phyloP scores from a whole-genome alignment of 2,329 filamentous ascomycete species.

The Epichloe sp. region DNA sequence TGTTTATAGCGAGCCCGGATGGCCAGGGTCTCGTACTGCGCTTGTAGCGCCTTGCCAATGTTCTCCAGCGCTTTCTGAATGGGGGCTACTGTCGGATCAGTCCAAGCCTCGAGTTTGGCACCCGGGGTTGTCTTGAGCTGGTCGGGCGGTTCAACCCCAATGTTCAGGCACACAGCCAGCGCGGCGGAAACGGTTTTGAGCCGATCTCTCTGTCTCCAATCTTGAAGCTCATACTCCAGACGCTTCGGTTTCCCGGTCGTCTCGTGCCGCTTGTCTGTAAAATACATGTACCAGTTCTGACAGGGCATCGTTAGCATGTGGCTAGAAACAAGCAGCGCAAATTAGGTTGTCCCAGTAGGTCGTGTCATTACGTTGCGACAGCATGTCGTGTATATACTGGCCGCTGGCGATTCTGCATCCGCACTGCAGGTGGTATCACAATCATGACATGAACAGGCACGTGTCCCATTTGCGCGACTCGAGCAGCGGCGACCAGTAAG shows the following conservation, averaged over 20 bases:
- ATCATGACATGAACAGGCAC: conserved; percentile 2
- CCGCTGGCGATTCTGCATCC: not conserved
- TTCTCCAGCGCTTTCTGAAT: conserved; percentile 80
- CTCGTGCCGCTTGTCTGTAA: conserved; percentile 94
- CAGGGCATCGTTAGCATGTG: conserved; percentile 2
- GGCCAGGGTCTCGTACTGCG: conserved; percentile 90
- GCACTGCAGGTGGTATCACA: conserved; percentile 3
- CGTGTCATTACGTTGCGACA: not conserved
- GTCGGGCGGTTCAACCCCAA: conserved; percentile 93
- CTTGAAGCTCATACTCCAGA: conserved; percentile 54
- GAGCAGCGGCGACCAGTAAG: not conserved
- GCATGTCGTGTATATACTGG: not conserved
- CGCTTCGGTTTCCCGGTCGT: conserved; percentile 78
- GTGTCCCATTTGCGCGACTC: conserved; percentile 5
- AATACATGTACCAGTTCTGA: conserved; percentile 99
- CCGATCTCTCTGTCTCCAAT: conserved; percentile 95
- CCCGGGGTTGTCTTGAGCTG: conserved; percentile 91
- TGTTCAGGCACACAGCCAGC: conserved; percentile 87
- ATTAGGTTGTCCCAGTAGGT: not conserved
- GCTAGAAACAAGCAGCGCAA: not conserved
- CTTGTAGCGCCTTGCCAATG: conserved; percentile 91
- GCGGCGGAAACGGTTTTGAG: conserved; percentile 95
- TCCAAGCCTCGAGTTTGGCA: conserved; percentile 92
- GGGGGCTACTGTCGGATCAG: conserved; percentile 72
- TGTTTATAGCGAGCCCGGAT: conserved; percentile 96